These are phyloP conservation scores for Fragilariopsis cylindrus DNA, from an alignment of 108 stramenopile genomes.

Conservation along the genomic window DNA sequence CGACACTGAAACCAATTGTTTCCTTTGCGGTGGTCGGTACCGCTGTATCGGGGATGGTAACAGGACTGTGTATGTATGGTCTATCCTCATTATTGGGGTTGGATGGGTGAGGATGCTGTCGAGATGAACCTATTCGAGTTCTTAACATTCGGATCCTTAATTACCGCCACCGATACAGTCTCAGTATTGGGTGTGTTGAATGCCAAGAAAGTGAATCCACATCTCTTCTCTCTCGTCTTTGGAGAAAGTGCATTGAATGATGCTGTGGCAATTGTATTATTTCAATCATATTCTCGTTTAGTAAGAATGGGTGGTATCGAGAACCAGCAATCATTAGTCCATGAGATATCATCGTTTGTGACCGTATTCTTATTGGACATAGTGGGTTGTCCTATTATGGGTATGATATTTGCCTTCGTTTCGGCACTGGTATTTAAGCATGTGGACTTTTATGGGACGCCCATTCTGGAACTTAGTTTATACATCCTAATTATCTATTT, in stretches of 20 bases:
- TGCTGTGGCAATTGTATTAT: slow-evolving; percentile 81
- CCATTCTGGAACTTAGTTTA: slow-evolving; percentile 54
- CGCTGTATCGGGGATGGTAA: slow-evolving; percentile 45
- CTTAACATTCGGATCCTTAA: slow-evolving; percentile 74
- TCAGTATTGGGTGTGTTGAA: slow-evolving; percentile 69
- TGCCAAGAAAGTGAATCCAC: slow-evolving; percentile 68
- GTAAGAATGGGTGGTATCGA: slow-evolving; percentile 14
- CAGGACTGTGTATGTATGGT: slow-evolving; percentile 49
- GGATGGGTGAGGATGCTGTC: slow-evolving; percentile 28
- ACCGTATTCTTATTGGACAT: slow-evolving; percentile 57
- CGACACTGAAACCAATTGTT: slow-evolving; percentile 59
- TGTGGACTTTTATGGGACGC: slow-evolving; percentile 40
- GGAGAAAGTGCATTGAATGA: slow-evolving; percentile 87
- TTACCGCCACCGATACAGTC: slow-evolving; percentile 86
- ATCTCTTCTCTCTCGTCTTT: slow-evolving; percentile 81
- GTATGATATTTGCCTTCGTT: slow-evolving; percentile 48
- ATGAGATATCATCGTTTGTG: slow-evolving; percentile 22
- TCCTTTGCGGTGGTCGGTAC: slow-evolving; percentile 78
- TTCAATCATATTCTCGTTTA: slow-evolving; percentile 44
- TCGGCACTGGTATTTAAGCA: slow-evolving; percentile 61
- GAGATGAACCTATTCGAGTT: slow-evolving; percentile 58
- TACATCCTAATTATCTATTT: slow-evolving; percentile 69
- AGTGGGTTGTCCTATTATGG: slow-evolving; percentile 57
- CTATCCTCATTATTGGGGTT: slow-evolving; percentile 7
- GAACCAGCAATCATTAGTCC: neutral